Base-by-base conservation (phyloP, 148 eudicot species). In the Rheum nobile region DNA sequence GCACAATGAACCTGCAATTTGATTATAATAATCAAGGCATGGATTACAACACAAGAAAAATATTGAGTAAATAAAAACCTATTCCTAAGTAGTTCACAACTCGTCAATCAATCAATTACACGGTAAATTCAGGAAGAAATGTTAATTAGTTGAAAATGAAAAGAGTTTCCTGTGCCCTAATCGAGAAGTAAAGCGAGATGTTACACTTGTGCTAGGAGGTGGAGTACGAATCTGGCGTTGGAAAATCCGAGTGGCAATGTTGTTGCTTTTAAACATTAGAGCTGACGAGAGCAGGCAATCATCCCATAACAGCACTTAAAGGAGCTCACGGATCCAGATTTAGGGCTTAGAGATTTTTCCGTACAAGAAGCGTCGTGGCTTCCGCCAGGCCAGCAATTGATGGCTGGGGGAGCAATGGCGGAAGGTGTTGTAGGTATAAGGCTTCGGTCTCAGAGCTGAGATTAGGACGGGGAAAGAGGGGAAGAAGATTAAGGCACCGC, bases 201-300 rank as follows among this genome's bases (percentile, higher is more conserved):
- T 41, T 88, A 92, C 98, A 79, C 83, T 79, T 63, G 96, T 87
- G 78, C 91, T 93, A 77, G 98, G 93, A 80, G 86, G 83, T 78
- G 98, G 88, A 24, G 80, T 70, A 37, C 78, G 84, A 87, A 89
- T 90, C 84, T 92, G 98, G 82, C 98, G 98, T 81, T 92, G 86
- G 76, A 92, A 92, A 79, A 92, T 78, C 82, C 98, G 84, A 70
- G 91, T 91, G 74, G 86, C 79, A 76, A 92, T 80, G 80, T 92
- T 92, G 86, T 83, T 88, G 80, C 85, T 87, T 81, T 73, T 90
- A 85, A 85, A 90, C 98, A 92, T 92, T 81, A 83, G 89, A 71
- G 65, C 72, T 32, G 50, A 39, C 6, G 50, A 71, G 28, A 71
- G 47, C 47, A 41, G 73, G 14, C 46, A 71, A 38, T 71, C 48